phyloP scores from a whole-genome alignment of 202 grass and related monocot genomes.

The Sporobolus alterniflorus region DNA sequence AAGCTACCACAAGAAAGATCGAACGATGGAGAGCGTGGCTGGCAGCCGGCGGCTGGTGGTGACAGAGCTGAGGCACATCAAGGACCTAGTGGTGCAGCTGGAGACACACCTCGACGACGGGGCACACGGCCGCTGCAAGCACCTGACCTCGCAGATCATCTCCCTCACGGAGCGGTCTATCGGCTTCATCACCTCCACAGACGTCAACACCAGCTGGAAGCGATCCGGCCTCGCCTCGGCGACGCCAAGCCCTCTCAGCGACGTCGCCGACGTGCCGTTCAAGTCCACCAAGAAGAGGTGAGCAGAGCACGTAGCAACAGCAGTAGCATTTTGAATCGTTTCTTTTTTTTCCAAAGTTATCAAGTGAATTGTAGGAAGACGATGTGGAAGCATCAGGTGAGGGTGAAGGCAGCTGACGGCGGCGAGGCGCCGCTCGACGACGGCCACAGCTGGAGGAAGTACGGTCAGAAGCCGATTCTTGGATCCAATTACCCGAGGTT shows the following conservation, averaged over 20 bases:
- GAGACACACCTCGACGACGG: constrained; percentile 39
- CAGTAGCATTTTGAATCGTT: no score
- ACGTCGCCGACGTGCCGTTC: constrained; percentile 45
- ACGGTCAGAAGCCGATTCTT: constrained; percentile 73
- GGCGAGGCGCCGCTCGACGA: constrained; percentile 44
- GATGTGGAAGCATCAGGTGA: constrained; percentile 38
- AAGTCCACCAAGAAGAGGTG: constrained; percentile 45
- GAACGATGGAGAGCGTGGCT: constrained; percentile 39
- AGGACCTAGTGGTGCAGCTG: constrained; percentile 55
- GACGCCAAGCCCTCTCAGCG: constrained; percentile 41
- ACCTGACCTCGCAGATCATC: constrained; percentile 44
- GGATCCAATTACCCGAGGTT: constrained; percentile 69
- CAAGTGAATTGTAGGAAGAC: constrained; percentile 39
- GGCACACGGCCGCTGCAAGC: constrained; percentile 34
- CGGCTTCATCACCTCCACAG: constrained; percentile 40
- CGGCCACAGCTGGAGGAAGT: constrained; percentile 76
- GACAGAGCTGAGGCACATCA: constrained; percentile 56
- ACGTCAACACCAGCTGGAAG: constrained; percentile 13
- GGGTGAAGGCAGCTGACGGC: constrained; percentile 31
- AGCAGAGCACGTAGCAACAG: background rate
- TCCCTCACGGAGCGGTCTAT: constrained; percentile 50
- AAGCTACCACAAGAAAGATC: no score
- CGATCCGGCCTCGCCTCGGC: constrained; percentile 22
- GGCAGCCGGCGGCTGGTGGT: constrained; percentile 35
- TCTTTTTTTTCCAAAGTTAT: no score